These are phyloP conservation scores for Alternaria tenuissima DNA, from an alignment of 2,329 filamentous ascomycete genomes.

Conservation along the genomic window DNA sequence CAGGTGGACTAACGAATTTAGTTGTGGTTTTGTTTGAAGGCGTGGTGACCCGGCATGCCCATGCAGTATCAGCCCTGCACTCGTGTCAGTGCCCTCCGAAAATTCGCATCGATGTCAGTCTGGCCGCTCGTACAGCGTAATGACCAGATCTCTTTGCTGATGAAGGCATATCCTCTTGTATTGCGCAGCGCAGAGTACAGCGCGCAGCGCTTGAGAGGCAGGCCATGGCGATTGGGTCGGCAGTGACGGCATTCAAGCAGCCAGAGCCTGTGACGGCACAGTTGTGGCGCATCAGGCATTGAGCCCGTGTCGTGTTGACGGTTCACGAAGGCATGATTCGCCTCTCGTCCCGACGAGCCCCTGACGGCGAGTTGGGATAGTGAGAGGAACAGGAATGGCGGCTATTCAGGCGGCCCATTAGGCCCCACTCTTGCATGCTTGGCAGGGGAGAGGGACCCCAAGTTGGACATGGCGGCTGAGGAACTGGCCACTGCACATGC, in stretches of 20 bases:
- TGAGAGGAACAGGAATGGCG: conserved; percentile 35
- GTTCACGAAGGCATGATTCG: conserved; percentile 34
- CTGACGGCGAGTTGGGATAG: conserved; percentile 31
- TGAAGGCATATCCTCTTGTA: background rate
- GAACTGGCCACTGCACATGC: conserved; percentile 15
- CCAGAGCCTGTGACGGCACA: conserved; percentile 2
- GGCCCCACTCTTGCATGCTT: conserved; percentile 32
- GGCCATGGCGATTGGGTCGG: background rate
- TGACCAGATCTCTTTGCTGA: background rate
- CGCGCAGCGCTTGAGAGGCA: background rate
- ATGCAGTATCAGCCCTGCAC: conserved; percentile 28
- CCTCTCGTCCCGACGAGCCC: conserved; percentile 28
- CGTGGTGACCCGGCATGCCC: conserved; percentile 32
- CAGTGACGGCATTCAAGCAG: background rate
- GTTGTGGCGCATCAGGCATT: conserved; percentile 21
- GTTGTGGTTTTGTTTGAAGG: conserved; percentile 28
- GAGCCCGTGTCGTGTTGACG: conserved; percentile 16
- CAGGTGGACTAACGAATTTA: conserved; percentile 32
- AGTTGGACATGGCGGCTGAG: conserved; percentile 15
- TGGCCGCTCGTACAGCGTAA: conserved; percentile 14
- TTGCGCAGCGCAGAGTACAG: background rate
- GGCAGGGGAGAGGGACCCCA: conserved; percentile 37
- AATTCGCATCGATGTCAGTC: conserved; percentile 12
- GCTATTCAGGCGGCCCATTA: conserved; percentile 19
- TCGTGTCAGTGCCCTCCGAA: conserved; percentile 12